These are phyloP conservation scores for Debaryomycetaceae sp. DNA, from an alignment of 1,139 yeast species.

Conservation along the genomic window DNA sequence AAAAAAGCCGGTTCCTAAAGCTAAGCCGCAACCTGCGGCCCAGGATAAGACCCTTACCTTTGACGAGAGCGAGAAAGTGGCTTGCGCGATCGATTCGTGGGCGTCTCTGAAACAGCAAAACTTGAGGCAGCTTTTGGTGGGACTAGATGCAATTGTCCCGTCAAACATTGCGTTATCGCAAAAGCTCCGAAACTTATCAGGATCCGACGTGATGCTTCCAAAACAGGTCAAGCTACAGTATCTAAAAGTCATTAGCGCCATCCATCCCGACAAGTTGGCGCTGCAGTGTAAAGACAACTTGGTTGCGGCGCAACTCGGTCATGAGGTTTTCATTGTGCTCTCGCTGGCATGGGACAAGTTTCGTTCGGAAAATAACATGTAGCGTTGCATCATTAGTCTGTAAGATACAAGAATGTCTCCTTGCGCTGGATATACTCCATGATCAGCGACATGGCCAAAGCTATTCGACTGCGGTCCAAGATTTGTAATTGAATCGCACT, in stretches of 20 bases:
- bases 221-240: slow-evolving; percentile 80
- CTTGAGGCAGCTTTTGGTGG: slow-evolving; percentile 11
- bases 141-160: slow-evolving; percentile 14
- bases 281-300: slow-evolving; percentile 27
- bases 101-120: slow-evolving; percentile 11
- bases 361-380: slow-evolving; percentile 37
- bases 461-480: too few species aligned
- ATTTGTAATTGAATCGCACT: too few species aligned
- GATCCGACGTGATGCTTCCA: slow-evolving; percentile 78
- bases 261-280: slow-evolving; percentile 86
- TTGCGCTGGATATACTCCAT: background rate
- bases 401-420: slow-evolving; percentile 24
- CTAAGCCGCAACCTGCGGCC: slow-evolving; percentile 11
- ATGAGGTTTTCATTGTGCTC: slow-evolving; percentile 70
- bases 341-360: slow-evolving; percentile 90
- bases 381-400: slow-evolving; percentile 27
- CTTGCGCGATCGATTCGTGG: slow-evolving; percentile 9
- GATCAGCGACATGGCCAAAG: too few species aligned
- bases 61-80: slow-evolving; percentile 5
- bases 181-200: slow-evolving; percentile 15
- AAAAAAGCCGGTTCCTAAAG: slow-evolving; percentile 7
- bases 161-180: slow-evolving; percentile 7
- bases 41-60: slow-evolving; percentile 1
- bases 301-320: slow-evolving; percentile 79
- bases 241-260: slow-evolving; percentile 86